Evolutionary conservation across 2,329 filamentous ascomycete genomes (phyloP).

Genomic region (Eutypella sp.): DNA sequence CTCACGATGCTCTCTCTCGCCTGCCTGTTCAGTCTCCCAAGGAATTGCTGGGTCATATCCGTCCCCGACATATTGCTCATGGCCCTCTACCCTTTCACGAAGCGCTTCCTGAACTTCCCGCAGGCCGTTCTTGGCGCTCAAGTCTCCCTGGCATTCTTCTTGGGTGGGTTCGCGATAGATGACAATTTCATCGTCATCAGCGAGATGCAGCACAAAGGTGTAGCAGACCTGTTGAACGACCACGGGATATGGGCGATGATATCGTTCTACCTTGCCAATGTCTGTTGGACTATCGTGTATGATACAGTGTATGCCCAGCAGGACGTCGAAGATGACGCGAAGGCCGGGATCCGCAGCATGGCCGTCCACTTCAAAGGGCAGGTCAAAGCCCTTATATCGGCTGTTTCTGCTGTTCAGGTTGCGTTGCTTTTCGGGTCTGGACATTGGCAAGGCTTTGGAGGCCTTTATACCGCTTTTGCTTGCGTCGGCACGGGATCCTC

Average conservation of each 20-base stretch:
- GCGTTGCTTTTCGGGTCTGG: no score
- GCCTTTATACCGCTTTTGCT: no score
- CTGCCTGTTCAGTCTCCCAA: background rate
- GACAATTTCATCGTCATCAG: no score
- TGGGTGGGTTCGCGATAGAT: no score
- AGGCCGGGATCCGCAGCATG: constrained; percentile 7
- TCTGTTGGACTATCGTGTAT: constrained; percentile 1
- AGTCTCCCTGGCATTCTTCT: no score
- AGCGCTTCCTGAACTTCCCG: background rate
- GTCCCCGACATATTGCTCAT: background rate
- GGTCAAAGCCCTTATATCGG: no score
- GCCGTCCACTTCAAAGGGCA: constrained; percentile 4
- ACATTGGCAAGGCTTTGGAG: no score
- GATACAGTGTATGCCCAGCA: constrained; percentile 7
- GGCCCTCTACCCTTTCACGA: background rate
- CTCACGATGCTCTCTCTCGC: background rate
- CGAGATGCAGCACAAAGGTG: no score
- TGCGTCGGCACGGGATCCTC: no score
- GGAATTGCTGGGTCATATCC: background rate
- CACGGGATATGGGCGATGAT: no score
- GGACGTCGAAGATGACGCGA: constrained; percentile 5
- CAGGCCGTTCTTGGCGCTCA: background rate
- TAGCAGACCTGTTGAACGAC: no score
- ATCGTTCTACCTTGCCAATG: constrained; percentile 1
- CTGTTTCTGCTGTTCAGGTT: no score